Evolutionary conservation across 106 monocot species (phyloP).

Genomic region (Dendrobium chrysotoxum): DNA sequence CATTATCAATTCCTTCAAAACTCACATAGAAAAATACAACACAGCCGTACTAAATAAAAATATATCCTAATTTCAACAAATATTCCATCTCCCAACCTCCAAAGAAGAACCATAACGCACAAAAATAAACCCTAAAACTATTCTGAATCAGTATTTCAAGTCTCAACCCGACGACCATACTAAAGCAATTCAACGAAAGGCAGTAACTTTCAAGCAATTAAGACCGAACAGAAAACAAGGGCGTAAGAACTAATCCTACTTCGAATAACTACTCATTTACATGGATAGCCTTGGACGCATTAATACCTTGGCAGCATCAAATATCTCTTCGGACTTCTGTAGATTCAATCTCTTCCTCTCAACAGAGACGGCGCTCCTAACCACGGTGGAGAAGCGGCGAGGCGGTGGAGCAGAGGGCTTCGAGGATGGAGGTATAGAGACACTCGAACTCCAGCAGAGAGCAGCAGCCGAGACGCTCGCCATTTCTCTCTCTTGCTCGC

Average conservation of each 20-base stretch:
- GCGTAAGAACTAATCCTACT: neutral
- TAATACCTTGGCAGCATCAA: conserved; percentile 69
- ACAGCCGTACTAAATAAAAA: too few species aligned
- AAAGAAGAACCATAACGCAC: neutral
- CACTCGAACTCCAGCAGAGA: conserved; percentile 36
- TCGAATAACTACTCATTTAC: neutral
- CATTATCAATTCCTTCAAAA: too few species aligned
- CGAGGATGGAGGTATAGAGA: conserved; percentile 15
- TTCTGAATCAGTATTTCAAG: neutral
- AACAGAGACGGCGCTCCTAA: conserved; percentile 52
- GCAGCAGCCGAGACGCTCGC: conserved; percentile 34
- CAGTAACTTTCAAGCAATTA: neutral
- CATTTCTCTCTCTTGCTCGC: conserved; percentile 8
- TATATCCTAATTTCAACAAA: neutral
- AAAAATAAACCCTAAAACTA: neutral
- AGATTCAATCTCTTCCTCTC: conserved; percentile 52
- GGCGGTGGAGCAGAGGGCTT: conserved; percentile 7
- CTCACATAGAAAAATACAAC: too few species aligned
- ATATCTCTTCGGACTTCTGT: conserved; percentile 80
- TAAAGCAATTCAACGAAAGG: neutral
- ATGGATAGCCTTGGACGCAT: neutral
- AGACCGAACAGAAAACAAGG: neutral
- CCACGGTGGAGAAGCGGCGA: conserved; percentile 12
- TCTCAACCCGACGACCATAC: neutral
- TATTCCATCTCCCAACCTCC: neutral